Evolutionary conservation across 2,329 filamentous ascomycete genomes (phyloP), one percentile per base, ranked within the genome.

Genomic region (Colletotrichum sp.): DNA sequence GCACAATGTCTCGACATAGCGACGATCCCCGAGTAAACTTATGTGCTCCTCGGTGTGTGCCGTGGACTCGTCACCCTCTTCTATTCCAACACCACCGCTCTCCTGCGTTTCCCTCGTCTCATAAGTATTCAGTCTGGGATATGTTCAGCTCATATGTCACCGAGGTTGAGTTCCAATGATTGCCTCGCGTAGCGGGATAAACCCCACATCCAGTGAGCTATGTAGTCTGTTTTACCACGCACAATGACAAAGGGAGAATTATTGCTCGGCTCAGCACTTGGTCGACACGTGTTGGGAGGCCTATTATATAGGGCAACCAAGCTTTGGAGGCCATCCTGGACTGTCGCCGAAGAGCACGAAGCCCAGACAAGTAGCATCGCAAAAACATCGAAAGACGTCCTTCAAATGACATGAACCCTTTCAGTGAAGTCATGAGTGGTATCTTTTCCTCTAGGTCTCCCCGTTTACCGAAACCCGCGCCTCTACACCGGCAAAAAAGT

Each of bases 391-490:
- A n/a, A 1, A 48, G 3, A 2, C 18, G 1, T 48, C 18, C 39
- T 44, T 30, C 28, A 34, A 62, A 12, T n/a, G 6, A 7, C 6
- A 12, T 8, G 18, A 48, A 13, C 0, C n/a, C 44, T 48, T 48
- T 0, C 10, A 22, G 10, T 48, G 44, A 48, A 48, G 44, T 48
- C 44, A 48, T 68, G 65, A 57, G 65, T 68, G 65, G 65, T 68
- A 68, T 68, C 65, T 68, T 70, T 13, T 57, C 34, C 59, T 52
- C 68, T 26, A 57, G 44, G 48, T 68, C 48, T 68, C 48, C 26
- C 65, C 65, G 65, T 55, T 68, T 57, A 57, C 65, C 65, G 39
- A 34, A 67, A 67, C 64, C 65, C 34, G 39, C 32, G 34, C 34
- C 55, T 7, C 52, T 32, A 36, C 22, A 16, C 26, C 26, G n/a